These are phyloP conservation scores for Mimosa pudica DNA, from an alignment of 306 rosid species.

Conservation along the genomic window DNA sequence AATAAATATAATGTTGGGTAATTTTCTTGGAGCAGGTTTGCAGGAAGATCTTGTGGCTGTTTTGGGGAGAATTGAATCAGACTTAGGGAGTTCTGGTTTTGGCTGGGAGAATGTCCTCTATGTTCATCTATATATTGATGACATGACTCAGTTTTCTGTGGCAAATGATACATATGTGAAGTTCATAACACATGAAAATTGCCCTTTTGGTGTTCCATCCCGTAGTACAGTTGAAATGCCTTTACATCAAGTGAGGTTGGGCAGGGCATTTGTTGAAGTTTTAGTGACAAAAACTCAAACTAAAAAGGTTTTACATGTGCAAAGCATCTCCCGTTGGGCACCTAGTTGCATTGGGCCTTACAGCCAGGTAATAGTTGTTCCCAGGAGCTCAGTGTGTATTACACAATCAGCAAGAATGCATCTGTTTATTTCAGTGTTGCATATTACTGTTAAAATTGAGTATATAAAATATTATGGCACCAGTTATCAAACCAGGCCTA, in stretches of 20 bases:
- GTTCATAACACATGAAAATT: slow-evolving; percentile 79
- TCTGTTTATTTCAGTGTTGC: slow-evolving; percentile 22
- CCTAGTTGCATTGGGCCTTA: slow-evolving; percentile 99
- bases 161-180: slow-evolving; percentile 85
- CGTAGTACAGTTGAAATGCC: slow-evolving; percentile 96
- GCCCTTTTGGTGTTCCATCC: slow-evolving; percentile 92
- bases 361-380: slow-evolving; percentile 69
- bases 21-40: slow-evolving; percentile 57
- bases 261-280: slow-evolving; percentile 80
- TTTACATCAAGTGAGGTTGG: slow-evolving; percentile 62
- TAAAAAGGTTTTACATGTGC: slow-evolving; percentile 94
- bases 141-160: slow-evolving; percentile 71
- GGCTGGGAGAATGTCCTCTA: slow-evolving; percentile 89
- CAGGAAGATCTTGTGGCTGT: slow-evolving; percentile 72
- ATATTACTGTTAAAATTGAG: slow-evolving; percentile 17
- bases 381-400: slow-evolving; percentile 11
- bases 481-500: neutral
- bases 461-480: slow-evolving; percentile 9
- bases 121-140: slow-evolving; percentile 86
- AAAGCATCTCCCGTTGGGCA: slow-evolving; percentile 94
- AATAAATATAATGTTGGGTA: slow-evolving; percentile 14
- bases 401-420: slow-evolving; percentile 16
- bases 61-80: slow-evolving; percentile 67
- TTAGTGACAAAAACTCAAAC: slow-evolving; percentile 66
- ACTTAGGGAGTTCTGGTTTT: slow-evolving; percentile 55